Conservation (phyloP, 2,329 filamentous ascomycete genomes). For the Plectosphaerella sp. region DNA sequence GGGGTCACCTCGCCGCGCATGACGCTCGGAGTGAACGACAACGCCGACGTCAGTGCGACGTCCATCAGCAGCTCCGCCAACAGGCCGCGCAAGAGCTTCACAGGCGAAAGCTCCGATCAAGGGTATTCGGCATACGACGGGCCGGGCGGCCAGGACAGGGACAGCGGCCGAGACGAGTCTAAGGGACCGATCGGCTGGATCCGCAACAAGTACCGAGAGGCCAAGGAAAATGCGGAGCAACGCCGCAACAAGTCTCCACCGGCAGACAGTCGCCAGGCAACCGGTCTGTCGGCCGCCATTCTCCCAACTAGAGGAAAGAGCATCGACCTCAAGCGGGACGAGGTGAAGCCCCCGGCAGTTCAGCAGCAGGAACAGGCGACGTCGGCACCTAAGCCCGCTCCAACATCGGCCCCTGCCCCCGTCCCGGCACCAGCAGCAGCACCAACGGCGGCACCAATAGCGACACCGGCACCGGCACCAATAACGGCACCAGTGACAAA, state of each 20-base stretch:
- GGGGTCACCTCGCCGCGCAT: conserved; percentile 38
- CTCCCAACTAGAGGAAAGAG: conserved; percentile 31
- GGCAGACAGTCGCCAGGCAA: conserved; percentile 24
- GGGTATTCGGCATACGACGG: conserved; percentile 32
- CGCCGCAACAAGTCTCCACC: conserved; percentile 54
- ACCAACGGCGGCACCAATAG: not conserved
- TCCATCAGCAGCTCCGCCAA: conserved; percentile 61
- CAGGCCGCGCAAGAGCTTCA: conserved; percentile 43
- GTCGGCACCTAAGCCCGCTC: too few species aligned
- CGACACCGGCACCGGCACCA: not conserved
- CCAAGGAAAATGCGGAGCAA: conserved; percentile 52
- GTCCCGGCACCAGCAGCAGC: not conserved
- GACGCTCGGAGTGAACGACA: conserved; percentile 55
- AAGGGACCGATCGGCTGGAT: conserved; percentile 55
- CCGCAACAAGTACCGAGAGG: conserved; percentile 55
- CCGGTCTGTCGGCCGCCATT: conserved; percentile 15
- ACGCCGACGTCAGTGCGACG: conserved; percentile 62
- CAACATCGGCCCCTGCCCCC: not conserved
- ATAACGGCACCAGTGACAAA: not conserved
- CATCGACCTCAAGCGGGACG: conserved; percentile 31
- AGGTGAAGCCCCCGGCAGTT: conserved; percentile 18
- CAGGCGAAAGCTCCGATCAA: conserved; percentile 46
- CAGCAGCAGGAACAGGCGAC: not conserved
- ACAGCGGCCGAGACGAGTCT: conserved; percentile 35
- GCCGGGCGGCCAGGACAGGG: conserved; percentile 22